phyloP scores from a whole-genome alignment of 768 basidiomycete genomes.

The Floccularia luteovirens region DNA sequence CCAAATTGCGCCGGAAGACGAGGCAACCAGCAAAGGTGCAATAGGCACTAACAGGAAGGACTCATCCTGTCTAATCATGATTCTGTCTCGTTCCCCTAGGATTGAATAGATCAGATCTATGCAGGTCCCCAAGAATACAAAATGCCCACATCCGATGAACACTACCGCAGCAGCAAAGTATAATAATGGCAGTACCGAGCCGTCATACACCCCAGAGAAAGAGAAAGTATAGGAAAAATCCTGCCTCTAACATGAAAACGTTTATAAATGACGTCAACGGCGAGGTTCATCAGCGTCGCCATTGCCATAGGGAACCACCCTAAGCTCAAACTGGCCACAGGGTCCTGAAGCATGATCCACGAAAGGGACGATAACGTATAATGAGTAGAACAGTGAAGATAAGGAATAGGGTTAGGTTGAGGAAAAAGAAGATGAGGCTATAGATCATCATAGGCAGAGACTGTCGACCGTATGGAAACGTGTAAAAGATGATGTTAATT shows the following conservation, averaged over 20 bases:
- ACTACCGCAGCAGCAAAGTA: constrained; percentile 51
- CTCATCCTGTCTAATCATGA: constrained; percentile 49
- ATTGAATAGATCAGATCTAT: not conserved
- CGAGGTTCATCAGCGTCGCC: constrained; percentile 48
- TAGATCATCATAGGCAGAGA: constrained; percentile 28
- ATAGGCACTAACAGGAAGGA: constrained; percentile 66
- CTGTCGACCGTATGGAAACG: constrained; percentile 44
- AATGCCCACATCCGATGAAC: constrained; percentile 58
- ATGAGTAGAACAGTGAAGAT: constrained; percentile 35
- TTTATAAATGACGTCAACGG: constrained; percentile 34
- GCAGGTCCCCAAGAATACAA: constrained; percentile 1
- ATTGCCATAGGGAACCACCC: constrained; percentile 52
- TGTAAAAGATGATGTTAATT: constrained; percentile 46
- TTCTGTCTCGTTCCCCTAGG: constrained; percentile 48
- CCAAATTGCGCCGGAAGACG: constrained; percentile 61
- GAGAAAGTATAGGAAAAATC: constrained; percentile 43
- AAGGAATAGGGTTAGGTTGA: constrained; percentile 49
- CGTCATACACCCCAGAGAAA: constrained; percentile 64
- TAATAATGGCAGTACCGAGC: constrained; percentile 48
- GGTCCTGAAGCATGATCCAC: constrained; percentile 39
- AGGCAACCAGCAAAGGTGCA: constrained; percentile 63
- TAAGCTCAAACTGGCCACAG: constrained; percentile 33
- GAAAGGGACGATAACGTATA: constrained; percentile 46
- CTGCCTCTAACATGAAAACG: constrained; percentile 41
- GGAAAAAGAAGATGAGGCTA: constrained; percentile 43